These are phyloP conservation scores for Epichloe aotearoae DNA, from an alignment of 2,329 filamentous ascomycete species.

Conservation along the genomic window DNA sequence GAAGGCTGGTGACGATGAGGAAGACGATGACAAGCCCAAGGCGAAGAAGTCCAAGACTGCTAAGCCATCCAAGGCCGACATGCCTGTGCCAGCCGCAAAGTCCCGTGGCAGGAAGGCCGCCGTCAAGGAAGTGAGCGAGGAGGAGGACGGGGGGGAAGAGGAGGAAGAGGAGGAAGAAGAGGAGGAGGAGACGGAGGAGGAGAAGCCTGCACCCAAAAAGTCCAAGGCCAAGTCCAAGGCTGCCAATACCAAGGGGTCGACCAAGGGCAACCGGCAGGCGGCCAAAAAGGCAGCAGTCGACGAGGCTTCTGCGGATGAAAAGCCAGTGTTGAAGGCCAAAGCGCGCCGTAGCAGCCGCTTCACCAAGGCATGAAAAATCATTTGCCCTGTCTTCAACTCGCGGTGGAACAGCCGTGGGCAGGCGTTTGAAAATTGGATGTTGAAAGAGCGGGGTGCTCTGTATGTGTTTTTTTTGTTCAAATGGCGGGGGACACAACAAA, in stretches of 20 bases:
- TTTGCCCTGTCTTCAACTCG: background rate
- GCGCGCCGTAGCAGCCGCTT: constrained; percentile 10
- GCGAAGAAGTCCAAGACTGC: constrained; percentile 23
- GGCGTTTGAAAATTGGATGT: background rate
- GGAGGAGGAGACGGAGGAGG: background rate
- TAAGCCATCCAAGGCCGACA: constrained; percentile 12
- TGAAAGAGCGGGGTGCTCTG: background rate
- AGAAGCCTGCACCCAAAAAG: constrained; percentile 3
- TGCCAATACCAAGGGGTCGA: background rate
- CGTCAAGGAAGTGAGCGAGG: constrained; percentile 9
- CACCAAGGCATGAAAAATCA: constrained; percentile 11
- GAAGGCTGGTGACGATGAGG: constrained; percentile 18
- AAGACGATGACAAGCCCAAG: constrained; percentile 21
- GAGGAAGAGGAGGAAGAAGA: background rate
- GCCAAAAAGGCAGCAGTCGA: constrained; percentile 3
- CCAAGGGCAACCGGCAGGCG: constrained; percentile 2
- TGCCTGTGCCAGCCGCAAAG: constrained; percentile 5
- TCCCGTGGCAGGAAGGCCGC: constrained; percentile 1
- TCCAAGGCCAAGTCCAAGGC: constrained; percentile 3
- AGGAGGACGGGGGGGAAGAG: constrained; percentile 6
- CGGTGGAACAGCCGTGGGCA: background rate
- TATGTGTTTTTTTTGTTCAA: background rate
- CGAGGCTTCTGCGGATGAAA: constrained; percentile 5
- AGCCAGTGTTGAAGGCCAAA: constrained; percentile 17
- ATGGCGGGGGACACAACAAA: background rate